Percentiles rank a stretch among this genome's conserved stretches.
phyloP scores from a whole-genome alignment of 441 rosid species.

The Dalechampia spathulata region DNA sequence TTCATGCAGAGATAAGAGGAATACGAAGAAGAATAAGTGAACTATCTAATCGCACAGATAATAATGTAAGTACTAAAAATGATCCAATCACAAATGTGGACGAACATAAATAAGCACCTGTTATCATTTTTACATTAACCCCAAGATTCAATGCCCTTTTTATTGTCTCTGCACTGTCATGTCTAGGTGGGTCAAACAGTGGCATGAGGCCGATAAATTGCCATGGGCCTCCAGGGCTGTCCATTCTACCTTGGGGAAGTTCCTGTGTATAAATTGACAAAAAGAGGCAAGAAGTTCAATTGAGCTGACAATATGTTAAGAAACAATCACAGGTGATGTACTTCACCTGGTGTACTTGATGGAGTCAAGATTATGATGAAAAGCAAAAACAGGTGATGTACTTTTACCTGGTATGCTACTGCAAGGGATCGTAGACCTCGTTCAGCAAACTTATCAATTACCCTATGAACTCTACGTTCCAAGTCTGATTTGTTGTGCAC shows the following conservation, averaged over 20 bases:
- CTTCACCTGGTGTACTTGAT: no score
- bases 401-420: slow-evolving; percentile 75
- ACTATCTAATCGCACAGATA: no score
- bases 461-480: slow-evolving; percentile 81
- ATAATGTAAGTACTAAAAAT: no score
- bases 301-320: no score
- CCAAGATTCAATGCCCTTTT: slow-evolving; percentile 92
- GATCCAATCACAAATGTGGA: no score
- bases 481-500: slow-evolving; percentile 79
- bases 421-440: slow-evolving; percentile 93
- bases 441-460: slow-evolving; percentile 92
- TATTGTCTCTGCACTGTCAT: slow-evolving; percentile 95
- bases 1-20: no score
- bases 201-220: slow-evolving; percentile 94
- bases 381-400: slow-evolving; percentile 4
- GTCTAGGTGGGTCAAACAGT: slow-evolving; percentile 97
- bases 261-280: no score
- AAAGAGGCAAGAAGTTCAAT: no score
- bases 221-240: slow-evolving; percentile 90
- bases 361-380: neutral
- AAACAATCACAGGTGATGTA: no score
- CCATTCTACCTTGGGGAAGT: slow-evolving; percentile 83
- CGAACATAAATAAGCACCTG: no score
- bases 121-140: slow-evolving; percentile 94
- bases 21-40: no score